Base-by-base conservation (phyloP, 176 grass and related monocot genomes). In the Lolium perenne region DNA sequence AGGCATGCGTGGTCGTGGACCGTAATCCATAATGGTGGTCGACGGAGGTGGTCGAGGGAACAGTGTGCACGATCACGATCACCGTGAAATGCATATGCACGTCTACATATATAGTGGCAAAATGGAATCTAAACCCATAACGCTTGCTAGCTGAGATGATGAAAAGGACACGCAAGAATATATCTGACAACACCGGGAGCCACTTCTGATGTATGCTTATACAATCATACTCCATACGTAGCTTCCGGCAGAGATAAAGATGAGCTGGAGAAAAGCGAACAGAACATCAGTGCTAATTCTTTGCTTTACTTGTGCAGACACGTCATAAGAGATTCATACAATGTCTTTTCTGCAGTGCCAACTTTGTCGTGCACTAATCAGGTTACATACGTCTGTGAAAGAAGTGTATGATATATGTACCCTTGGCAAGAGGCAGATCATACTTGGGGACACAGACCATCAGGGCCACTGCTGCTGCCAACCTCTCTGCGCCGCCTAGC, bases 281-380 rank as follows among this genome's bases (percentile, higher is more conserved):
- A 75, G 23, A 75, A 65, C n/a, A 73, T 23, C 4, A 51, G 6
- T 20, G n/a, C 63, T 13, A 76, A 86, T 86, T 71, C 88, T 76
- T 86, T 90, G 88, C 83, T 86, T 90, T 90, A 46, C 88, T 82
- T 90, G 83, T 62, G 26, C 25, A 70, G 6, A 59, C 83, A 61
- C 43, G 18, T 38, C 26, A 41, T 38, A 4, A 6, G 12, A 82
- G 49, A 82, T 75, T 32, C 69, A 61, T 80, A 11, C 35, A 15
- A 45, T 20, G 0, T 17, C 38, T 14, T 32, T 25, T 26, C 18
- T 26, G 12, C 60, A 41, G 35, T 53, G 6, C 41, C 41, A 43
- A 43, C 41, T 43, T 43, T 43, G 41, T 43, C 26, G 26, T 29
- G 3, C 41, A 43, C 41, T 43, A 43, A 43, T 43, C 41, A 43